These are phyloP conservation scores for Carnegiea gigantea DNA, from an alignment of 179 eudicot genomes.

Conservation along the genomic window DNA sequence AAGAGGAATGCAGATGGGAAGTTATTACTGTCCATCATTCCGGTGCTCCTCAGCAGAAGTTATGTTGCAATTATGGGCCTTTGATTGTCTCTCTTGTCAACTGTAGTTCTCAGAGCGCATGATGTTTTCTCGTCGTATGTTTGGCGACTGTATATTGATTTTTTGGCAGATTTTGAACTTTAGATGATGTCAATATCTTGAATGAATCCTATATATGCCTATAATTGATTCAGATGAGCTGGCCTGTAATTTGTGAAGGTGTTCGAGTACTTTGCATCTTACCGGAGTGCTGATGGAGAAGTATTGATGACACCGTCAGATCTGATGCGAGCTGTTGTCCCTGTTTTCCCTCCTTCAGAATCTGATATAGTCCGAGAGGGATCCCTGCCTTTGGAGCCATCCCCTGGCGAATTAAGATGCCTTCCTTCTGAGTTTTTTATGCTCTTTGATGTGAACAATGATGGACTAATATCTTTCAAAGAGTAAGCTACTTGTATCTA, in stretches of 20 bases:
- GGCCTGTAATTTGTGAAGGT: slow-evolving; percentile 45
- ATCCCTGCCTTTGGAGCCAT: slow-evolving; percentile 57
- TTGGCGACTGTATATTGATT: neutral
- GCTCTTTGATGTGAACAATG: slow-evolving; percentile 83
- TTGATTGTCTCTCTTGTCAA: neutral
- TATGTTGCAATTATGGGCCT: too few relatives aligned
- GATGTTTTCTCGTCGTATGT: neutral
- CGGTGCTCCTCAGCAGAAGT: neutral
- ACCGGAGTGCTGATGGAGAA: slow-evolving; percentile 53
- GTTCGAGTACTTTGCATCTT: slow-evolving; percentile 87
- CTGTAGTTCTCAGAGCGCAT: neutral
- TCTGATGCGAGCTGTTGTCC: slow-evolving; percentile 92
- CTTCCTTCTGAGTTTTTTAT: slow-evolving; percentile 76
- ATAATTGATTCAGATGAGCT: neutral
- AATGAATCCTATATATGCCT: neutral
- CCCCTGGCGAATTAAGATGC: slow-evolving; percentile 56
- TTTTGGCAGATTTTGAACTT: slow-evolving; percentile 5
- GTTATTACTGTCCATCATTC: neutral
- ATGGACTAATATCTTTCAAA: slow-evolving; percentile 90
- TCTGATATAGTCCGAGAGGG: slow-evolving; percentile 70
- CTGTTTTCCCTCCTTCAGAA: slow-evolving; percentile 92
- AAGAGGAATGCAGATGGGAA: neutral
- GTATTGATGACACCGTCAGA: slow-evolving; percentile 84
- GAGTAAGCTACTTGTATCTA: slow-evolving; percentile 56
- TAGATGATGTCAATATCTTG: slow-evolving; percentile 17